phyloP scores from a whole-genome alignment of 31 red algal species.

The Odonthalia washingtoniensis region DNA sequence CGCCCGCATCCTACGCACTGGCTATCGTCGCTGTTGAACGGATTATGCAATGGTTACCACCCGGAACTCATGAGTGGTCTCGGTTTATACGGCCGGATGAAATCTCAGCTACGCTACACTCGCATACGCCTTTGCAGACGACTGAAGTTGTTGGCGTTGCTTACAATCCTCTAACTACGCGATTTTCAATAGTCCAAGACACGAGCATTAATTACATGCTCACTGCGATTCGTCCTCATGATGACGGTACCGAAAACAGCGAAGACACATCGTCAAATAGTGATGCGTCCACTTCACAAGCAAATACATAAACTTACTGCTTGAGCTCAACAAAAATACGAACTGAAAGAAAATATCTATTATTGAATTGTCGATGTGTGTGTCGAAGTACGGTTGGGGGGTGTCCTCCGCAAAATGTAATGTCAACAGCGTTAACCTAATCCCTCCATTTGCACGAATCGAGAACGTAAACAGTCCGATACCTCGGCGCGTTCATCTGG shows the following conservation, averaged over 20 bases:
- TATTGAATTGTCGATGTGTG: too few species aligned
- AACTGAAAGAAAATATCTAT: too few species aligned
- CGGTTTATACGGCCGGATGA: slow-evolving; percentile 89
- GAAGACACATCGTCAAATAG: too few species aligned
- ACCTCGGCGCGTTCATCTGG: slow-evolving; percentile 64
- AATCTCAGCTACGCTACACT: slow-evolving; percentile 55
- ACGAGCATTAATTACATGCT: slow-evolving; percentile 89
- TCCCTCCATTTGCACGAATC: too few species aligned
- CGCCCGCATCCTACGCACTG: slow-evolving; percentile 64
- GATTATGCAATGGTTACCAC: slow-evolving; percentile 80
- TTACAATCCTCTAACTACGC: slow-evolving; percentile 60
- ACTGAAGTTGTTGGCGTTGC: slow-evolving; percentile 71
- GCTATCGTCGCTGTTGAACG: slow-evolving; percentile 87
- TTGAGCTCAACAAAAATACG: too few species aligned
- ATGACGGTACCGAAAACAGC: neutral
- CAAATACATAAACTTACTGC: too few species aligned
- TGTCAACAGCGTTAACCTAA: too few species aligned
- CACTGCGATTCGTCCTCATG: slow-evolving; percentile 53
- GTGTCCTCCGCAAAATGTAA: too few species aligned
- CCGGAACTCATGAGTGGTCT: slow-evolving; percentile 95
- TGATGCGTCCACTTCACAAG: too few species aligned
- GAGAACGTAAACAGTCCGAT: slow-evolving; percentile 41
- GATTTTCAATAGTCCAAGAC: slow-evolving; percentile 68
- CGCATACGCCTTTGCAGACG: slow-evolving; percentile 50
- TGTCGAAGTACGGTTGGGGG: too few species aligned